Evolutionary conservation across 2,329 filamentous ascomycete genomes (phyloP), one percentile per base, ranked within the genome.

Genomic region (Rutstroemia sp.): DNA sequence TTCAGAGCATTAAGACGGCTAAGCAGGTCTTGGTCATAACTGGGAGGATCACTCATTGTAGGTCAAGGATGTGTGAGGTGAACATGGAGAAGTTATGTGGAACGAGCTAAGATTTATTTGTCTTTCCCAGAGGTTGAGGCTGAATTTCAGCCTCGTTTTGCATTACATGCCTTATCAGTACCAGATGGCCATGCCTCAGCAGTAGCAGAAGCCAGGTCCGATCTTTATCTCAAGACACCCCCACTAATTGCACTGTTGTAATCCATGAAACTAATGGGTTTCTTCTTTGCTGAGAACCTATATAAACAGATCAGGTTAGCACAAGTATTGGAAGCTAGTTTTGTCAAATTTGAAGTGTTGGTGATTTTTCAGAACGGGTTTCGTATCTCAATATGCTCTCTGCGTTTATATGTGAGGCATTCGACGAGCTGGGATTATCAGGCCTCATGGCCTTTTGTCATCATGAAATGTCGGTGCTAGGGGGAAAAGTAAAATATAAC

Each of bases 401-500:
- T 79, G 80, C 81, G 84, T 89, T 83, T 83, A 75, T 77, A 76
- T 74, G 53, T 81, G 84, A 88, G 87, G 83, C 82, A 83, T 86
- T 97, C 92, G 87, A 96, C 88, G 94, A 99, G 94, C 94, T 99
- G 94, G 94, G 94, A 89, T 95, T 92, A 89, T 69, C 88, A 88
- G 92, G 90, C 89, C 81, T 75, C 78, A 78, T 81, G 85, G 89
- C 91, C 94, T 87, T 96, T 95, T 87, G 86, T 97, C 94, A 97
- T 97, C 94, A 96, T 87, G 68, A 72, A 77, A 83, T 68, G 65
- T 58, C 16, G 25, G n/a, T 21, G 14, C 27, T 3, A 19, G 50
- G 25, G 19, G 27, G 4, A 50, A 44, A 25, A 4, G 16, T 17
- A 27, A 27, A 6, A 6, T 27, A 8, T 14, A 7, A 44, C 42